Evolutionary conservation across 306 rosid species (phyloP).

Genomic region (Cucumis cinereus): DNA sequence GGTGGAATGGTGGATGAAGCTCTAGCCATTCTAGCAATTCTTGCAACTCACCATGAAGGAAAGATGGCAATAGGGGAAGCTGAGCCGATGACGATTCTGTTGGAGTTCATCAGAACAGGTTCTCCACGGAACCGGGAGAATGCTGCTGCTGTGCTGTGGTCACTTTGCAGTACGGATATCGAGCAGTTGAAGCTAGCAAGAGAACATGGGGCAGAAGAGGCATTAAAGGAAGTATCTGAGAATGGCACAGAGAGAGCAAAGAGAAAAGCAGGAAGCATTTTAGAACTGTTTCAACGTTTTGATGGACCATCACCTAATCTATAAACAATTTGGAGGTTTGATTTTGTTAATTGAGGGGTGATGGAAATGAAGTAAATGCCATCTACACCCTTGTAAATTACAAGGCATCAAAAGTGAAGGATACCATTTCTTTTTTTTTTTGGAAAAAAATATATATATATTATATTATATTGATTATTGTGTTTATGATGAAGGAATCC

Average conservation of each 20-base stretch:
- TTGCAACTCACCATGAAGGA: constrained; percentile 82
- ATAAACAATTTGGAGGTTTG: not conserved
- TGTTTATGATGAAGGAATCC: not conserved
- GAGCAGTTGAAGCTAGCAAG: constrained; percentile 60
- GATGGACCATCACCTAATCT: constrained; percentile 24
- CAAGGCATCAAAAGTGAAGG: not conserved
- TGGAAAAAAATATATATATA: too few relatives aligned
- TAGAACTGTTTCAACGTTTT: constrained; percentile 49
- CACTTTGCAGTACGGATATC: constrained; percentile 52
- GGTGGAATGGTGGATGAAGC: constrained; percentile 98
- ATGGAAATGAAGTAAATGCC: not conserved
- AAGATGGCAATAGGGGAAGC: constrained; percentile 59
- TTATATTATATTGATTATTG: not conserved
- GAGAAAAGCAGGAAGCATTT: constrained; percentile 75
- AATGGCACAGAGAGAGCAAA: constrained; percentile 93
- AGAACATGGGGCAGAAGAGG: constrained; percentile 73
- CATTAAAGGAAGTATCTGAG: constrained; percentile 66
- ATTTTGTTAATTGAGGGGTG: not conserved
- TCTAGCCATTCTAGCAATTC: constrained; percentile 83
- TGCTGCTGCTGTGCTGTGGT: constrained; percentile 82
- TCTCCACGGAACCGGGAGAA: constrained; percentile 95
- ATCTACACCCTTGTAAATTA: not conserved
- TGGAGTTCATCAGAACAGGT: constrained; percentile 77
- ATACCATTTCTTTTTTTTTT: not conserved
- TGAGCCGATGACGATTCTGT: constrained; percentile 52